Percentiles rank a stretch among this genome's conserved stretches.
Evolutionary conservation across 2,329 filamentous ascomycete genomes (phyloP).

Genomic region (Plenodomus lindquistii): DNA sequence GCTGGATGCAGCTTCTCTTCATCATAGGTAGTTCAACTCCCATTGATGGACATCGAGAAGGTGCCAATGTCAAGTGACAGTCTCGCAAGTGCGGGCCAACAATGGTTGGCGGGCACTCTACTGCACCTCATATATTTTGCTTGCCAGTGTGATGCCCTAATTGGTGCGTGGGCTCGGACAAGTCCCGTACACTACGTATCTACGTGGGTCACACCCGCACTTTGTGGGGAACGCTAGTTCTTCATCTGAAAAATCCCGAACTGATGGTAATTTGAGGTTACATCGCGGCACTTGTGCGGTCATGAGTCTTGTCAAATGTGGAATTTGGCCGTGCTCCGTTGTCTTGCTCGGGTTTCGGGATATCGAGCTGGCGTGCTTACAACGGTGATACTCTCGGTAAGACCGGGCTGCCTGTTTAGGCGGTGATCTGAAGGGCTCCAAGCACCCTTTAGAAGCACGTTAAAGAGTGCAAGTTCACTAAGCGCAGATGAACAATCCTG

Average conservation of each 20-base stretch:
- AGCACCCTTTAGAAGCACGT: too few species aligned
- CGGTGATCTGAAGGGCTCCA: too few species aligned
- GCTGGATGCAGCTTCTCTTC: background rate
- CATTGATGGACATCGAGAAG: background rate
- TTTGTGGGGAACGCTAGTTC: conserved; percentile 7
- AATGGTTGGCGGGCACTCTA: conserved; percentile 2
- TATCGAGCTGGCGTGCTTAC: background rate
- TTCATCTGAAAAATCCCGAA: background rate
- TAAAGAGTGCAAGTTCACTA: too few species aligned
- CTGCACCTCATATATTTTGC: background rate
- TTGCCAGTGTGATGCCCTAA: background rate
- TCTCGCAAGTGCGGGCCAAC: conserved; percentile 1
- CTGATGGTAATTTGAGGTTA: background rate
- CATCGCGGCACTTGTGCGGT: background rate
- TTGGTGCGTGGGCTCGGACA: conserved; percentile 6
- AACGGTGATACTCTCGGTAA: background rate
- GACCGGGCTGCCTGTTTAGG: background rate
- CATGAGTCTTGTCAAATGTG: background rate
- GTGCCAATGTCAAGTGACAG: background rate
- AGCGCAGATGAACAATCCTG: too few species aligned
- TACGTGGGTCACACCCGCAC: conserved; percentile 1
- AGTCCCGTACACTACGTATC: background rate
- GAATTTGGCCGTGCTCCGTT: background rate
- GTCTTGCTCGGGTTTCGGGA: background rate
- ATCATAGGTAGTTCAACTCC: too few species aligned